These are phyloP conservation scores for Discostella pseudostelligera DNA, from an alignment of 108 stramenopile species.

Conservation along the genomic window DNA sequence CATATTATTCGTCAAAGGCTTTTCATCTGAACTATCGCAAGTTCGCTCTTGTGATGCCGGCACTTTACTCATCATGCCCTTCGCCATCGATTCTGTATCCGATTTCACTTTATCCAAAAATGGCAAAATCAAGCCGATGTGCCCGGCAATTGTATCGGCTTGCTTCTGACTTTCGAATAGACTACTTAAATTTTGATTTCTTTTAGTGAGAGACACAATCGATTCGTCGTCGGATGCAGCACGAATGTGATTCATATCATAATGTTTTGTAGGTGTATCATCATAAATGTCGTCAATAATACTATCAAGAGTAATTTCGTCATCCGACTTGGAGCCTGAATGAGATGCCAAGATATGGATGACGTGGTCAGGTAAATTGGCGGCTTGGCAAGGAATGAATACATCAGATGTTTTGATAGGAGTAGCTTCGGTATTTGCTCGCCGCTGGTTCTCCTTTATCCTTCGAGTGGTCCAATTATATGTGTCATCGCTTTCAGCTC, in stretches of 20 bases:
- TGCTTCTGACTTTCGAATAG: constrained; percentile 11
- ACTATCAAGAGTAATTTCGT: constrained; percentile 6
- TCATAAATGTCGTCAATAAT: neutral
- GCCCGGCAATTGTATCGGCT: constrained; percentile 23
- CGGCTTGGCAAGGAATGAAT: constrained; percentile 6
- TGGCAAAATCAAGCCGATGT: constrained; percentile 40
- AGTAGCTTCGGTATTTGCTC: neutral
- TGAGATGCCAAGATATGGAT: constrained; percentile 3
- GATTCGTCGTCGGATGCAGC: constrained; percentile 22
- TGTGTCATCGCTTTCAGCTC: neutral
- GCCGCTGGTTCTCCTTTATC: neutral
- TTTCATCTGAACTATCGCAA: too few species aligned
- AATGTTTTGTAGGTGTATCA: neutral
- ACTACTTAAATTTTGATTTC: neutral
- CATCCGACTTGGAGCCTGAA: constrained; percentile 6
- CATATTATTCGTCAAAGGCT: too few species aligned
- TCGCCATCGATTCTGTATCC: neutral
- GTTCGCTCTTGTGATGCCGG: neutral
- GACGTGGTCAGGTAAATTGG: neutral
- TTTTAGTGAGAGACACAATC: constrained; percentile 13
- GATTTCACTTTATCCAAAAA: constrained; percentile 9
- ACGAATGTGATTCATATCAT: neutral
- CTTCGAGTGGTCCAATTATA: neutral
- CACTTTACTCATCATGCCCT: neutral
- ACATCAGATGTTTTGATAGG: neutral